phyloP scores from a whole-genome alignment of 2,329 filamentous ascomycete species.

The Lizonia empirigonia region DNA sequence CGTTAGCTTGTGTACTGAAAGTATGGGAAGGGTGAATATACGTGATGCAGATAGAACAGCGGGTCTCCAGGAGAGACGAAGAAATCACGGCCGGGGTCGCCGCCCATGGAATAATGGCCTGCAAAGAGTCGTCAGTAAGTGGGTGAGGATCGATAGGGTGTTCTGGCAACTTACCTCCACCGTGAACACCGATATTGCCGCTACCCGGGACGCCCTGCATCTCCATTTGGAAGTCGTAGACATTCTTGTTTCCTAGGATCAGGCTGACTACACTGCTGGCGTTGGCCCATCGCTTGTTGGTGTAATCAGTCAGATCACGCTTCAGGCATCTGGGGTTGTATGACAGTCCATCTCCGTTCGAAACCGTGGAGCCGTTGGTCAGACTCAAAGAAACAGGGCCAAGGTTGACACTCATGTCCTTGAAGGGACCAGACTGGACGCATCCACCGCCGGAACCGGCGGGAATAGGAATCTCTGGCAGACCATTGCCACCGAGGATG shows the following conservation, averaged over 20 bases:
- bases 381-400: slow-evolving; percentile 21
- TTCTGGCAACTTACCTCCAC: slow-evolving; percentile 26
- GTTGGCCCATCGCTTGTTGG: slow-evolving; percentile 32
- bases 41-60: slow-evolving; percentile 57
- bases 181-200: slow-evolving; percentile 38
- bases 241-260: slow-evolving; percentile 30
- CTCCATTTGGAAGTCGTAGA: slow-evolving; percentile 37
- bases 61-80: slow-evolving; percentile 39
- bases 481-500: slow-evolving; percentile 24
- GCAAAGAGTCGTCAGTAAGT: slow-evolving; percentile 46
- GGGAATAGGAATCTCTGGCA: slow-evolving; percentile 46
- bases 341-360: slow-evolving; percentile 26
- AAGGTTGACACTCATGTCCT: slow-evolving; percentile 42
- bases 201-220: slow-evolving; percentile 39
- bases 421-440: slow-evolving; percentile 58
- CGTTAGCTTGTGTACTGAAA: background rate
- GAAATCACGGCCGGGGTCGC: slow-evolving; percentile 46
- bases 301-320: slow-evolving; percentile 31
- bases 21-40: slow-evolving; percentile 16
- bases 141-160: slow-evolving; percentile 16
- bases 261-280: slow-evolving; percentile 29
- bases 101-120: slow-evolving; percentile 56
- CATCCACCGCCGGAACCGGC: slow-evolving; percentile 62
- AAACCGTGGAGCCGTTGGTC: slow-evolving; percentile 30
- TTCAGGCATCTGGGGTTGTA: slow-evolving; percentile 38